These are phyloP conservation scores for Tripidium arundinaceum DNA, from an alignment of 202 grass and related monocot genomes.

Conservation along the genomic window DNA sequence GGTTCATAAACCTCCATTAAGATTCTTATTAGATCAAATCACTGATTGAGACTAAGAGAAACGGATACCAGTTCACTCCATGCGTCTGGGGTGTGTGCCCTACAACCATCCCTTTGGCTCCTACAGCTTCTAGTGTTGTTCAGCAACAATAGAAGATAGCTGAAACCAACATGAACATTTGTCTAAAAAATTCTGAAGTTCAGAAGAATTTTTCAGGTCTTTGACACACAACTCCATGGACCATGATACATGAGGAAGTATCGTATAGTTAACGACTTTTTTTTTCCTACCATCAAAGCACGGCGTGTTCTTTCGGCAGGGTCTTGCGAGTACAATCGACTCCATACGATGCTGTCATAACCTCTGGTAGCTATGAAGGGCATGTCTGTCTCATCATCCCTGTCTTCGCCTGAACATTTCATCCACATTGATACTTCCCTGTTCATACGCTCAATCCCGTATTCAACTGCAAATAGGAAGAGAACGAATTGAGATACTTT, in stretches of 20 bases:
- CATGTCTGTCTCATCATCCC: constrained; percentile 30
- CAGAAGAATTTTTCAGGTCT: not conserved
- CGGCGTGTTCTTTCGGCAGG: constrained; percentile 31
- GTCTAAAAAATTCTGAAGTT: constrained; percentile 12
- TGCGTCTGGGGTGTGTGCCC: constrained; percentile 84
- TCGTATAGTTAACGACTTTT: not conserved
- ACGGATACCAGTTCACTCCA: constrained; percentile 76
- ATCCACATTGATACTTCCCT: constrained; percentile 83
- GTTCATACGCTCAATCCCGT: constrained; percentile 85
- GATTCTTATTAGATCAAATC: not conserved
- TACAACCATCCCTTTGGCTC: constrained; percentile 91
- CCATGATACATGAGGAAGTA: not conserved
- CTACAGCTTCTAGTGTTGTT: constrained; percentile 66
- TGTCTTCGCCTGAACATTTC: constrained; percentile 49
- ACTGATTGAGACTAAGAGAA: not conserved
- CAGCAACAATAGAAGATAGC: constrained; percentile 72
- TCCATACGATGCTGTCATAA: constrained; percentile 92
- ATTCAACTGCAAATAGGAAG: constrained; percentile 49
- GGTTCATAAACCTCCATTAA: not conserved
- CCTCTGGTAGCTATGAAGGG: constrained; percentile 90
- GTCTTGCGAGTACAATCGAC: constrained; percentile 72
- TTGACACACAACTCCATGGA: not conserved
- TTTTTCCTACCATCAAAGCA: constrained; percentile 49
- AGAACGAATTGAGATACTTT: constrained; percentile 2
- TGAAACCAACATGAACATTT: constrained; percentile 39